A percentile compares a stretch with the other conserved stretches of the same genome.
phyloP scores from a whole-genome alignment of 2,329 filamentous ascomycete genomes.

The Alternaria tenuissima region DNA sequence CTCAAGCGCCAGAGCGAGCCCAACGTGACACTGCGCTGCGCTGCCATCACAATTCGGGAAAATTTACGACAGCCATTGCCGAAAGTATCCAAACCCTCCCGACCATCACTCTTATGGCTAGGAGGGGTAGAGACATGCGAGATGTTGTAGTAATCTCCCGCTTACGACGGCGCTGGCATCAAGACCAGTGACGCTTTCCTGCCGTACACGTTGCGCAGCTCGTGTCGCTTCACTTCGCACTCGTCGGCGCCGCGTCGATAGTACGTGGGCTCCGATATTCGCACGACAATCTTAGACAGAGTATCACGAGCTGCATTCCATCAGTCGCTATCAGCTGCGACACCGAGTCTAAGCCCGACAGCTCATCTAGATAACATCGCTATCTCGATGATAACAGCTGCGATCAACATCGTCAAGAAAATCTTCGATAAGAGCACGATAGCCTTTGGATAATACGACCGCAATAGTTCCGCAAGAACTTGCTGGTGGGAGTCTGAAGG shows the following conservation, averaged over 20 bases:
- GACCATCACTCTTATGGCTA: not conserved
- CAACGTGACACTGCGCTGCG: conserved; percentile 8
- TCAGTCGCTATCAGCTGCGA: conserved; percentile 3
- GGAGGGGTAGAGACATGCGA: conserved; percentile 21
- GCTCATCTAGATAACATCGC: conserved; percentile 11
- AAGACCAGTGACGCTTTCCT: conserved; percentile 7
- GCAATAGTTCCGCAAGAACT: conserved; percentile 19
- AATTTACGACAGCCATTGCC: conserved; percentile 19
- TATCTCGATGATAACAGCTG: conserved; percentile 9
- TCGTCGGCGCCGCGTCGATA: not conserved
- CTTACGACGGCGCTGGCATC: conserved; percentile 3
- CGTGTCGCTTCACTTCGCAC: not conserved
- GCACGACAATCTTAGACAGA: not conserved
- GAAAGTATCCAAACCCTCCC: conserved; percentile 23
- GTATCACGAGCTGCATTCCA: not conserved
- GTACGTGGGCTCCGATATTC: not conserved
- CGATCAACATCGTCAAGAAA: conserved; percentile 11
- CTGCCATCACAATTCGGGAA: conserved; percentile 6
- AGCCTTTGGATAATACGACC: conserved; percentile 21
- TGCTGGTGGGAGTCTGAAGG: conserved; percentile 28
- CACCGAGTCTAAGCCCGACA: not conserved
- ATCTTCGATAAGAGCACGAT: conserved; percentile 25
- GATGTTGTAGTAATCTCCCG: not conserved
- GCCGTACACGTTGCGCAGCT: conserved; percentile 1
- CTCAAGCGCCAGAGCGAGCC: not conserved